These are phyloP conservation scores for Filobasidium floriforme DNA, from an alignment of 768 basidiomycete genomes.

Conservation along the genomic window DNA sequence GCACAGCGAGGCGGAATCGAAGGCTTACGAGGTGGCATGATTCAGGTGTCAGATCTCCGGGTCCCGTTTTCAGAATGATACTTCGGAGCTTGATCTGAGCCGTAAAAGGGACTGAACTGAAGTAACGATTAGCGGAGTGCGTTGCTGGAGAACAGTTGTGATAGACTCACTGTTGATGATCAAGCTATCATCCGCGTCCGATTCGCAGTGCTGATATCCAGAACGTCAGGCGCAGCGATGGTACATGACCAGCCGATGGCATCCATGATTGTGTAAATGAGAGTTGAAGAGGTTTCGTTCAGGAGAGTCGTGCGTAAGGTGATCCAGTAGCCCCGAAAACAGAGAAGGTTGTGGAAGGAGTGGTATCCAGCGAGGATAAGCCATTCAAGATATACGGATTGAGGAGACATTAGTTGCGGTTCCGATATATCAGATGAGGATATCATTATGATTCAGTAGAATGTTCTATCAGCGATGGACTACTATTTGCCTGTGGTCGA, in stretches of 20 bases:
- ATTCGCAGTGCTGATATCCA: conserved; percentile 62
- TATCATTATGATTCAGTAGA: no score
- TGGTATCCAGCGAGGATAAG: no score
- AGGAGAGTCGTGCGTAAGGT: no score
- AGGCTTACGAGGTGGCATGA: conserved; percentile 61
- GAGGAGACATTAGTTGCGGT: no score
- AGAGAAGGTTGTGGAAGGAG: no score
- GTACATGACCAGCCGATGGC: background rate
- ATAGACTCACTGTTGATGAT: conserved; percentile 38
- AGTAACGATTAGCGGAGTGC: background rate
- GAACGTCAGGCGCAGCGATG: background rate
- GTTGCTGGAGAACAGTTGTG: conserved; percentile 18
- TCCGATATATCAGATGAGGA: no score
- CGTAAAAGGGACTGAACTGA: conserved; percentile 61
- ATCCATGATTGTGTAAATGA: no score
- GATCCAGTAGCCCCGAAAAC: no score
- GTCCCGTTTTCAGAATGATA: conserved; percentile 75
- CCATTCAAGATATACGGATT: no score
- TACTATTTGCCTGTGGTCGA: no score
- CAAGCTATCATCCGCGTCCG: conserved; percentile 84
- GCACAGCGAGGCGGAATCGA: background rate
- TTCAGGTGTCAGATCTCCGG: conserved; percentile 65
- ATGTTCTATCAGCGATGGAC: no score
- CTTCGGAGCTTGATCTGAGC: conserved; percentile 76
- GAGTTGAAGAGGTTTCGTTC: background rate